Evolutionary conservation across 2,329 filamentous ascomycete genomes (phyloP).

Genomic region (Trichophyton simii): DNA sequence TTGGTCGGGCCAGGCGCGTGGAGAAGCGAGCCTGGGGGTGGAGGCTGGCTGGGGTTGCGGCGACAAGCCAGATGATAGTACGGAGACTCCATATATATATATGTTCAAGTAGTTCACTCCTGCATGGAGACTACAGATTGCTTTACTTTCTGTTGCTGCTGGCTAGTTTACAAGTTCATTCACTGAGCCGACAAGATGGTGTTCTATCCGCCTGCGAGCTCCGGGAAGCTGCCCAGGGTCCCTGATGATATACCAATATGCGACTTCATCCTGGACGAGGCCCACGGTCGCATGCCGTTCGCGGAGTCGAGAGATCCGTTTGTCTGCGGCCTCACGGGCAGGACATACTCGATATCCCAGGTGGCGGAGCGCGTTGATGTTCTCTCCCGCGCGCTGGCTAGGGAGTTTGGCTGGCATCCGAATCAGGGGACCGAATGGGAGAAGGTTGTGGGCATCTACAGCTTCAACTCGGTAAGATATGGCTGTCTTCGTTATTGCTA

Average conservation of each 20-base stretch:
- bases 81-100: neutral
- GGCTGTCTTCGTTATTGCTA: too few species aligned
- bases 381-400: constrained; percentile 55
- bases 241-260: constrained; percentile 63
- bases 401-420: constrained; percentile 58
- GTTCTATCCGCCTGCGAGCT: constrained; percentile 31
- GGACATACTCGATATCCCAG: constrained; percentile 50
- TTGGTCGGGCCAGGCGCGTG: neutral
- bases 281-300: constrained; percentile 53
- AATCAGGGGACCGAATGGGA: constrained; percentile 67
- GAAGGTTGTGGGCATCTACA: constrained; percentile 64
- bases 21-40: neutral
- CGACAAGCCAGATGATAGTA: neutral
- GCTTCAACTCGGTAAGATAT: constrained; percentile 58
- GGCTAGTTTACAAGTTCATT: neutral
- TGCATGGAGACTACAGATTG: neutral
- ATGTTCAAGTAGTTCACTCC: neutral
- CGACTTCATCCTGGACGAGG: constrained; percentile 65
- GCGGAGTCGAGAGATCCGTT: constrained; percentile 56
- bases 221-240: constrained; percentile 39
- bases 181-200: constrained; percentile 30
- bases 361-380: constrained; percentile 53
- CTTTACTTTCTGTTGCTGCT: too few species aligned
- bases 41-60: neutral
- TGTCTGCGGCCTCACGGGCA: constrained; percentile 62